phyloP scores from a whole-genome alignment of 176 grass and related monocot species.

The Coix lacrymajobi region DNA sequence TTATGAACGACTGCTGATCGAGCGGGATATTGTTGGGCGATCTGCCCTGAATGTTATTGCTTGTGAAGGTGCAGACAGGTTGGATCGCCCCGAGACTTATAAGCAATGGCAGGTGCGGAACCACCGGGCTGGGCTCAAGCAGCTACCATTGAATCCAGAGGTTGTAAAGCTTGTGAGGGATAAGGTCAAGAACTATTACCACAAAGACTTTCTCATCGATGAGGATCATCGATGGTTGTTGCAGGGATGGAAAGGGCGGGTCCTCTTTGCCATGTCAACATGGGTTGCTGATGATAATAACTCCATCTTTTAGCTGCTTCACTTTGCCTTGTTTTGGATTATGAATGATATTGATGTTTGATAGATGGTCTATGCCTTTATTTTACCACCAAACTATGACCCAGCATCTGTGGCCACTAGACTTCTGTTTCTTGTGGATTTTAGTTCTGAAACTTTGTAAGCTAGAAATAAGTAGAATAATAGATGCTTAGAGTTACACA shows the following conservation, averaged over 20 bases:
- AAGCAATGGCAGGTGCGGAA: not conserved
- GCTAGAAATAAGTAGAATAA: not conserved
- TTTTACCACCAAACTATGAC: not conserved
- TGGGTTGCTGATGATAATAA: conserved; percentile 1
- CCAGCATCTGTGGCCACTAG: not conserved
- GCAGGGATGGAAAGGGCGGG: not conserved
- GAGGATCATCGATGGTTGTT: not conserved
- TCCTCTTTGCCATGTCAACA: conserved; percentile 2
- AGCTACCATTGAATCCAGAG: not conserved
- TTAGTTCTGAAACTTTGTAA: not conserved
- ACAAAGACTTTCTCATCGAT: conserved; percentile 3
- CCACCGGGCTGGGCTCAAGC: not conserved
- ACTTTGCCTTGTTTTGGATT: not conserved
- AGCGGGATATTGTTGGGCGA: not conserved
- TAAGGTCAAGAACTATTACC: not conserved
- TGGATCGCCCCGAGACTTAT: not conserved
- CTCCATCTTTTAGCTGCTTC: not conserved
- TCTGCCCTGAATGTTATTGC: not conserved
- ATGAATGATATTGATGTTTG: not conserved
- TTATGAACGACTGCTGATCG: not conserved
- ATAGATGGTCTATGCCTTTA: not conserved
- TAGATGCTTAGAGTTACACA: not conserved
- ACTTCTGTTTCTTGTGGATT: not conserved
- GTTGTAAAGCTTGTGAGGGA: not conserved
- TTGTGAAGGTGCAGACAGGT: not conserved